Evolutionary conservation across 2,329 filamentous ascomycete species (phyloP).

Genomic region (Alternaria triticimaculans): DNA sequence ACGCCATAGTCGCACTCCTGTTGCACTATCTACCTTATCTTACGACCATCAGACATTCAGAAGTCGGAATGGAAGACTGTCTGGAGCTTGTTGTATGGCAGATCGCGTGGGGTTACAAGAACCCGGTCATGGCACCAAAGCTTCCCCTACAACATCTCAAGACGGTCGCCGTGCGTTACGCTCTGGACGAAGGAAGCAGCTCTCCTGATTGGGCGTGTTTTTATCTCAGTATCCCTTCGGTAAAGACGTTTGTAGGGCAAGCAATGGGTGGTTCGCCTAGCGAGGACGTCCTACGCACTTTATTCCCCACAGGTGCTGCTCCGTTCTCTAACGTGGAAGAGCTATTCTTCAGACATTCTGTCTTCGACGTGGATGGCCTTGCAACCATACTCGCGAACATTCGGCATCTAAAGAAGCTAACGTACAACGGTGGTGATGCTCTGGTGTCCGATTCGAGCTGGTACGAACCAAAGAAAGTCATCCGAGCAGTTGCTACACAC

Average conservation of each 20-base stretch:
- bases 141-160: conserved; percentile 22
- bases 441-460: neutral
- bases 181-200: conserved; percentile 10
- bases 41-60: conserved; percentile 15
- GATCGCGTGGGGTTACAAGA: conserved; percentile 13
- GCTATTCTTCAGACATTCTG: conserved; percentile 10
- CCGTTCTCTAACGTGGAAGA: conserved; percentile 19
- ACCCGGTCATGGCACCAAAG: neutral
- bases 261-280: conserved; percentile 15
- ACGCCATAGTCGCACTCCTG: conserved; percentile 15
- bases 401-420: conserved; percentile 15
- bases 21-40: conserved; percentile 21
- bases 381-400: conserved; percentile 9
- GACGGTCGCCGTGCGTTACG: conserved; percentile 14
- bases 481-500: conserved; percentile 9
- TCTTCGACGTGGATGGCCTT: conserved; percentile 8
- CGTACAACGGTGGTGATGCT: conserved; percentile 13
- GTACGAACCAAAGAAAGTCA: conserved; percentile 12
- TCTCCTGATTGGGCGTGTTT: conserved; percentile 11
- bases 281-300: neutral
- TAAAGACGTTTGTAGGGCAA: conserved; percentile 15
- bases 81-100: conserved; percentile 3
- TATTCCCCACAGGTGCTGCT: neutral
- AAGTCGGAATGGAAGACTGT: neutral
- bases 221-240: conserved; percentile 19